Base-by-base conservation (phyloP, 2,329 filamentous ascomycete species). In the Diaporthe amygdali region DNA sequence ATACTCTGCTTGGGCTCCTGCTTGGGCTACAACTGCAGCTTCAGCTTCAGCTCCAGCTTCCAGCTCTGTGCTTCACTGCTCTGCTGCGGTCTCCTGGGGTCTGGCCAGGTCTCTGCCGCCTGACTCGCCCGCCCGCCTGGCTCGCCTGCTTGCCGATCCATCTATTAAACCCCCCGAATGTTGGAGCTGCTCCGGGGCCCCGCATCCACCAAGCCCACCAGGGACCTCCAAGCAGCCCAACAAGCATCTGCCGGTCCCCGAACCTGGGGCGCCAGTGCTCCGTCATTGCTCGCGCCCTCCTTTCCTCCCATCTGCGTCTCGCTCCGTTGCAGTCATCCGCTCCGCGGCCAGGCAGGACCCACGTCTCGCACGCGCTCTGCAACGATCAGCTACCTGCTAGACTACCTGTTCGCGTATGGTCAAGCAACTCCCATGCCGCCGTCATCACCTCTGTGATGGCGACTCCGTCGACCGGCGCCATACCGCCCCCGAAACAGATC, bases 401-500 rank as follows among this genome's bases (percentile, higher is more conserved):
- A n/a, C n/a, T 54, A 22, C 47, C 51, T 54, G 37, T 67, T 49
- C 32, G 66, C 52, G 39, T 41, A 63, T 69, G 46, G 54, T 69
- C 55, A n/a, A 39, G 47, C 55, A 52, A 17, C 12, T 56, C 46
- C 39, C 30, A 71, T 71, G 66, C 56, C 66, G 61, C 47, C 66
- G 12, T 55, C 55, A 22, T 34, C n/a, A 32, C 32, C n/a, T 64
- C 68, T 73, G 82, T 77, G 74, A 88, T 88, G 86, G 82, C 84
- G 74, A 83, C 84, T 70, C 78, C 84, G 76, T 80, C 83, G 76
- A 85, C 84, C 76, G 78, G 78, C 75, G 76, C 78, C 76, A 77
- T 82, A 73, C 82, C 85, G 71, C 80, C 84, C 55, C 86, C 83
- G 70, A 90, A 88, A 80, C 87, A 88, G 79, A 93, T 94, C 75